phyloP scores from a whole-genome alignment of 306 rosid species.

The Chamaecrista fasciculata region DNA sequence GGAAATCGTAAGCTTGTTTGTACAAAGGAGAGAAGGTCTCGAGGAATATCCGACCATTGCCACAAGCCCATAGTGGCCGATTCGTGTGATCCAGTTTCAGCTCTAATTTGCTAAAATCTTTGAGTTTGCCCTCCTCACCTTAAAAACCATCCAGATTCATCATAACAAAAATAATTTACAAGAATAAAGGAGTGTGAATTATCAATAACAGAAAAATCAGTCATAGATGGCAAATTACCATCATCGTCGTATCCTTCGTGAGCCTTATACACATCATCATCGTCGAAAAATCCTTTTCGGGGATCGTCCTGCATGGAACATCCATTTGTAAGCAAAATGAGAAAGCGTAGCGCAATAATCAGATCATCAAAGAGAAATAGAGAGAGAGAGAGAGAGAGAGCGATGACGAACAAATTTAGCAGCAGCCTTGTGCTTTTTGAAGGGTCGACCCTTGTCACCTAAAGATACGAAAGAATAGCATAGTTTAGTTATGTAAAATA shows the following conservation, averaged over 20 bases:
- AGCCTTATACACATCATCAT: constrained; percentile 46
- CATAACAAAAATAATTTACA: background rate
- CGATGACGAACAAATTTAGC: constrained; percentile 44
- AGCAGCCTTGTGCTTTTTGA: constrained; percentile 50
- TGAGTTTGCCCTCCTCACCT: constrained; percentile 54
- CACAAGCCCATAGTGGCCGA: constrained; percentile 96
- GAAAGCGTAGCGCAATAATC: background rate
- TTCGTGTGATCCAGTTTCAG: constrained; percentile 75
- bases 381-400: background rate
- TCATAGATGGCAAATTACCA: constrained; percentile 39
- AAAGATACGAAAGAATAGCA: constrained; percentile 19
- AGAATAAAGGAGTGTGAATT: background rate
- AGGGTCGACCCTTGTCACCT: constrained; percentile 69
- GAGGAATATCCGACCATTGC: constrained; percentile 87
- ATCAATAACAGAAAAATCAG: background rate
- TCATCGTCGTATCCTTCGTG: constrained; percentile 71
- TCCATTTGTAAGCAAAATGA: background rate
- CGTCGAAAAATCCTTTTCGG: constrained; percentile 43
- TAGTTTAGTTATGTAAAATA: background rate
- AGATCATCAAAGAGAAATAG: too few species aligned
- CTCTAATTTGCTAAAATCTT: constrained; percentile 85
- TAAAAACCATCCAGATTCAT: constrained; percentile 21
- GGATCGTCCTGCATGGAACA: constrained; percentile 55
- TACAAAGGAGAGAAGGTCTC: constrained; percentile 92
- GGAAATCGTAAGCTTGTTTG: constrained; percentile 95